phyloP scores from a whole-genome alignment of 139 green algal genomes.

The Raphidocelis subcapitata region DNA sequence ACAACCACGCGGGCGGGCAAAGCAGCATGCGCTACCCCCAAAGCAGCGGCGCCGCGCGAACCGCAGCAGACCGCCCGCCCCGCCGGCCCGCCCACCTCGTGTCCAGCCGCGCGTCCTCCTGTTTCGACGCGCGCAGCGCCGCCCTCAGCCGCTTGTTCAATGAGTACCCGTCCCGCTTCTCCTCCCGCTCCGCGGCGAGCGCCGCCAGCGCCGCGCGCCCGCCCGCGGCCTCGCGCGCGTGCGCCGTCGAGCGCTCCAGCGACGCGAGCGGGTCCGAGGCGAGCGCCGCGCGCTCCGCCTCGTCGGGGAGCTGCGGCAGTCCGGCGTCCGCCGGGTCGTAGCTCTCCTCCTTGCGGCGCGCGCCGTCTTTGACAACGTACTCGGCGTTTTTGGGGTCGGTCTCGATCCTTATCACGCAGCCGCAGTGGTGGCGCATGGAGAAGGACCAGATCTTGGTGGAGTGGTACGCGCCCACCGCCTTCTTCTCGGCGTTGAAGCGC shows the following conservation, averaged over 20 bases:
- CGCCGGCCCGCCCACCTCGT: conserved; percentile 6
- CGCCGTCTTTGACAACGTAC: conserved; percentile 64
- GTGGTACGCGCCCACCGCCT: conserved; percentile 77
- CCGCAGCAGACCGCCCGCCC: background rate
- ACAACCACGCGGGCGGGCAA: background rate
- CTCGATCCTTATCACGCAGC: conserved; percentile 88
- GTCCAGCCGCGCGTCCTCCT: conserved; percentile 29
- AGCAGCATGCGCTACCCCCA: background rate
- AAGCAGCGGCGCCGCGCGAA: background rate
- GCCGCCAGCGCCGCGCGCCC: conserved; percentile 7
- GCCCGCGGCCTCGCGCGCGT: conserved; percentile 1
- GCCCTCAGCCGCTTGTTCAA: conserved; percentile 58
- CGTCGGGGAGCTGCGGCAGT: conserved; percentile 19
- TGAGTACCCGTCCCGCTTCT: conserved; percentile 49
- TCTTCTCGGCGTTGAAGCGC: conserved; percentile 99
- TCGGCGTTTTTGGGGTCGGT: conserved; percentile 92
- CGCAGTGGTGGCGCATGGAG: conserved; percentile 87
- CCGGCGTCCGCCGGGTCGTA: conserved; percentile 23
- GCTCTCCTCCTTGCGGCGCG: conserved; percentile 9
- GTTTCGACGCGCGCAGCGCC: conserved; percentile 28
- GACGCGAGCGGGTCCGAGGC: conserved; percentile 17
- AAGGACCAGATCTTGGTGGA: conserved; percentile 93
- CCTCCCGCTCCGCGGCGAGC: conserved; percentile 6
- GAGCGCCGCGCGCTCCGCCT: background rate
- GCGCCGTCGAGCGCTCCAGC: conserved; percentile 13